Conservation (phyloP, 2,329 filamentous ascomycete genomes). For the Colletotrichum sansevieriae region DNA sequence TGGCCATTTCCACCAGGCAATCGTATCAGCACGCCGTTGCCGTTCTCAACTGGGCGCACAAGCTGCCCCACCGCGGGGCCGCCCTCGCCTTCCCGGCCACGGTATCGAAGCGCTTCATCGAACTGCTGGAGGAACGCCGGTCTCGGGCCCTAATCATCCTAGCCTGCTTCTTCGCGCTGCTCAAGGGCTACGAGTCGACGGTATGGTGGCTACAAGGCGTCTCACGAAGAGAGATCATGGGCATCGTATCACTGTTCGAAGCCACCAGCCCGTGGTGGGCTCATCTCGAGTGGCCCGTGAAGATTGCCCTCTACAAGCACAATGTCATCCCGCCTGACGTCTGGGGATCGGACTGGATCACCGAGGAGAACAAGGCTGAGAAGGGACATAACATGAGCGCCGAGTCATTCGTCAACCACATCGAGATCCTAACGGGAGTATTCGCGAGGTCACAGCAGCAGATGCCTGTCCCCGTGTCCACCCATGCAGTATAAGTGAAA, state of each 20-base stretch:
- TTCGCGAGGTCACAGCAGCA: slow-evolving; percentile 48
- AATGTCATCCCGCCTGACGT: slow-evolving; percentile 66
- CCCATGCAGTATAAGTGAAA: slow-evolving; percentile 33
- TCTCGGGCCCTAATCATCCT: slow-evolving; percentile 74
- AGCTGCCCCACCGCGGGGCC: slow-evolving; percentile 69
- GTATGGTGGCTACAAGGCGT: slow-evolving; percentile 80
- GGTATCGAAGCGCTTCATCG: slow-evolving; percentile 71
- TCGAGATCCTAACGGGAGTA: slow-evolving; percentile 60
- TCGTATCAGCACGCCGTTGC: slow-evolving; percentile 75
- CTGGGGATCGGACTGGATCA: slow-evolving; percentile 67
- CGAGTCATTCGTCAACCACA: slow-evolving; percentile 57
- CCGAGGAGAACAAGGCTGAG: slow-evolving; percentile 55
- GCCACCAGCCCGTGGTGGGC: slow-evolving; percentile 71
- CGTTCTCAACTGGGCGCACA: slow-evolving; percentile 75
- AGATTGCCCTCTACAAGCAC: slow-evolving; percentile 70
- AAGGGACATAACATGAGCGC: slow-evolving; percentile 46
- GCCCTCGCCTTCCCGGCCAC: slow-evolving; percentile 74
- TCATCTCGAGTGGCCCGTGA: slow-evolving; percentile 71
- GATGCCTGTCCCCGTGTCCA: slow-evolving; percentile 43
- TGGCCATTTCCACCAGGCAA: slow-evolving; percentile 59
- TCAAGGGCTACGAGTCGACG: slow-evolving; percentile 68
- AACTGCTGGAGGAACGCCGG: slow-evolving; percentile 68
- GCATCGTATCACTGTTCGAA: slow-evolving; percentile 71
- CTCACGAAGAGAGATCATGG: slow-evolving; percentile 74
- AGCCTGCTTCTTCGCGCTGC: slow-evolving; percentile 75